Evolutionary conservation across 495 filamentous ascomycete genomes (phyloP).

Genomic region (Tuber aestivum): DNA sequence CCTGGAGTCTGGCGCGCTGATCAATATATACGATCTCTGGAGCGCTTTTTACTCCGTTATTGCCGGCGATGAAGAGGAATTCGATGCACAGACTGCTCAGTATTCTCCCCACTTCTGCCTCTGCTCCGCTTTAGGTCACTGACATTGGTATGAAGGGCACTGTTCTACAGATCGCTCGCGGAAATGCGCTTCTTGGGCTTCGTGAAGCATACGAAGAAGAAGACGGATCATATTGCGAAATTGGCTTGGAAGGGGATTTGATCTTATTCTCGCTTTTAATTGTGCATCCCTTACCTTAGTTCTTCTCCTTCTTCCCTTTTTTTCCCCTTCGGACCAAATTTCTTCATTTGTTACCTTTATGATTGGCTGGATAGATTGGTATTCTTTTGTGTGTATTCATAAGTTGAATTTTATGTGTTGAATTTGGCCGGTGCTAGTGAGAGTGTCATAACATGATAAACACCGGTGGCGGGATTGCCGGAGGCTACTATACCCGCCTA

Average conservation of each 20-base stretch:
- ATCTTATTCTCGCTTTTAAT: background rate
- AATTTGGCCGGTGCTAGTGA: background rate
- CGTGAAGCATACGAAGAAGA: constrained; percentile 83
- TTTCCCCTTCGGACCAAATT: background rate
- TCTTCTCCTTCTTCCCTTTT: background rate
- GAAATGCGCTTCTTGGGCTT: constrained; percentile 81
- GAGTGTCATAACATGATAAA: background rate
- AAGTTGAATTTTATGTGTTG: background rate
- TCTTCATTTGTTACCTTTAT: background rate
- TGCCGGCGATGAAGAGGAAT: constrained; percentile 55
- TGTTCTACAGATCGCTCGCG: constrained; percentile 76
- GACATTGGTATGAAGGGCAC: constrained; percentile 53
- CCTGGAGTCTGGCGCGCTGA: constrained; percentile 75
- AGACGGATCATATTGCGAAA: constrained; percentile 84
- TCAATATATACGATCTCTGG: constrained; percentile 89
- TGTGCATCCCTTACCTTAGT: background rate
- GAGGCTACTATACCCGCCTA: background rate
- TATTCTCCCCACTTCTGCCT: constrained; percentile 7
- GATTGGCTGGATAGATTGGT: background rate
- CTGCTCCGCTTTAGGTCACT: background rate
- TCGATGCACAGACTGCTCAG: constrained; percentile 44
- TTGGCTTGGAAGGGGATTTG: constrained; percentile 63
- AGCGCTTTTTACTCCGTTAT: constrained; percentile 74
- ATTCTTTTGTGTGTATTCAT: background rate
- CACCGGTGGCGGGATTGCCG: background rate